A percentile compares a stretch with the other conserved stretches of the same genome.
Conservation (phyloP, 2,329 filamentous ascomycete species). For the Verticillium klebahnii region DNA sequence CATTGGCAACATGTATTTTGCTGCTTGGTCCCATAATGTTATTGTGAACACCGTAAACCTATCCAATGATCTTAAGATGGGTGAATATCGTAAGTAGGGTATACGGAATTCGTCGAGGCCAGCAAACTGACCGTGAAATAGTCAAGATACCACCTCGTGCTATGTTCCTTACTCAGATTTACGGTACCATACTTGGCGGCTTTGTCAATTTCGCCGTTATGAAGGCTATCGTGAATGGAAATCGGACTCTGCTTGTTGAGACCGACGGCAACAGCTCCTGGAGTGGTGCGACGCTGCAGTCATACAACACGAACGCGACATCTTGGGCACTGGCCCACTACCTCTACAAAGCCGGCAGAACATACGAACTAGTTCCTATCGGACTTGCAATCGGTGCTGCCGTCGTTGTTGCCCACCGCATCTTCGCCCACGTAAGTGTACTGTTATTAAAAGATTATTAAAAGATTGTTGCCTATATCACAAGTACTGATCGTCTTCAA, state of each 20-base stretch:
- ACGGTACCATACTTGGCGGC: slow-evolving; percentile 48
- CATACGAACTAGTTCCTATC: slow-evolving; percentile 44
- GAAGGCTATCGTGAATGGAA: slow-evolving; percentile 44
- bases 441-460: not conserved
- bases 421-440: slow-evolving; percentile 32
- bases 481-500: slow-evolving; percentile 15
- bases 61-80: slow-evolving; percentile 51
- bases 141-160: slow-evolving; percentile 50
- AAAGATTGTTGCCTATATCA: not conserved
- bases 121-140: slow-evolving; percentile 15
- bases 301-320: slow-evolving; percentile 40
- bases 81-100: slow-evolving; percentile 45
- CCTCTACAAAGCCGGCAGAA: slow-evolving; percentile 40
- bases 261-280: slow-evolving; percentile 44
- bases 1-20: slow-evolving; percentile 54
- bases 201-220: slow-evolving; percentile 52
- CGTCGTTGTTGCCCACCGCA: slow-evolving; percentile 37
- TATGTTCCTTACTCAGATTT: slow-evolving; percentile 54
- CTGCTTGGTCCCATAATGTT: slow-evolving; percentile 54
- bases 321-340: slow-evolving; percentile 49
- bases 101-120: accelerated
- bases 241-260: slow-evolving; percentile 41
- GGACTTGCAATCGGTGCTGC: slow-evolving; percentile 43
- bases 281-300: slow-evolving; percentile 48
- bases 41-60: slow-evolving; percentile 45